These are phyloP conservation scores for Arxiozyma heterogenica DNA, from an alignment of 1,139 yeast species.

Conservation along the genomic window DNA sequence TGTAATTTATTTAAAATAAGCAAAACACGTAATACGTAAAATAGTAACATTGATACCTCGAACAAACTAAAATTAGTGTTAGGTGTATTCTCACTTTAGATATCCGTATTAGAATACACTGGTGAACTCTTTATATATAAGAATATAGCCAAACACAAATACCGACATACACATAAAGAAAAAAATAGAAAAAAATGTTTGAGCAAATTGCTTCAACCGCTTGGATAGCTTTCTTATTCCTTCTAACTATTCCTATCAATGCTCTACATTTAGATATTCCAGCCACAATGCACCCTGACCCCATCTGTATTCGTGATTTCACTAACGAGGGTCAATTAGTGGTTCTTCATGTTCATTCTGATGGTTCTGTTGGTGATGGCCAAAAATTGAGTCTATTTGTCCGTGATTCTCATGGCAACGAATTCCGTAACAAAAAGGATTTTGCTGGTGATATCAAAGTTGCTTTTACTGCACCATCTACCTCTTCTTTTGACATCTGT, in stretches of 20 bases:
- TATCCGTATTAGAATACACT: too few species aligned
- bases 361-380: conserved; percentile 77
- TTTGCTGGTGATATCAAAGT: conserved; percentile 57
- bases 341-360: conserved; percentile 66
- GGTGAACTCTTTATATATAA: too few species aligned
- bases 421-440: conserved; percentile 56
- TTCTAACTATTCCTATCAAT: not conserved
- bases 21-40: not conserved
- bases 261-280: conserved; percentile 32
- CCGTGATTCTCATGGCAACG: conserved; percentile 61
- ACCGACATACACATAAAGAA: not conserved
- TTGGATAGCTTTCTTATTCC: not conserved
- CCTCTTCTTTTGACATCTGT: conserved; percentile 85
- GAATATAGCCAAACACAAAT: not conserved
- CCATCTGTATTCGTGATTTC: conserved; percentile 82
- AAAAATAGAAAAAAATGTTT: not conserved
- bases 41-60: not conserved
- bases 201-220: not conserved
- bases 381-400: conserved; percentile 58
- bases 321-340: conserved; percentile 77
- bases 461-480: conserved; percentile 75
- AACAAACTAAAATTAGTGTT: too few species aligned
- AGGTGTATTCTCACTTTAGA: not conserved
- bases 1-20: not conserved
- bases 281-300: conserved; percentile 35